Evolutionary conservation across 2,329 filamentous ascomycete genomes (phyloP), one percentile per base, ranked within the genome.

Genomic region (Sordariomycetes sp.): DNA sequence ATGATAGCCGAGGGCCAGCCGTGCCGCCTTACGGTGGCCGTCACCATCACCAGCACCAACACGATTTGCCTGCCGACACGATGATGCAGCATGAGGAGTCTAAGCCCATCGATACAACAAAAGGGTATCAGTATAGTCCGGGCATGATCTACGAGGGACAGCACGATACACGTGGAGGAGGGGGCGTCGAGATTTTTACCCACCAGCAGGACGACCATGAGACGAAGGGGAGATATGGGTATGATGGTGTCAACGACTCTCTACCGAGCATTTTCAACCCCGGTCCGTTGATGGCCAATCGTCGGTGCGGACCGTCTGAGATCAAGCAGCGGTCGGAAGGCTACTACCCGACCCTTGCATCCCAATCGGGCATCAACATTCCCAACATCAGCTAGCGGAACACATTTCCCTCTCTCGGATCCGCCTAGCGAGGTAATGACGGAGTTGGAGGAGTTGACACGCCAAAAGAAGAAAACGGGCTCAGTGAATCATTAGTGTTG

Each of bases 101-200:
- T 22, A 81, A 82, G 65, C 66, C 72, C 2, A 75, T 82, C 50
- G 71, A 75, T 0, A 73, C 69, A 14, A 67, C 73, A 16, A 81
- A 80, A 61, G 75, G 74, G 0, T 83, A 83, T 60, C 76, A 80
- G 59, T 83, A 83, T 63, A 83, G 78, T 61, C 77, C 78, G 0
- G 70, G 71, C 0, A 63, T 77, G 2, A 74, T 81, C 54, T 82
- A 80, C 62, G 78, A 82, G 54, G 69, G 68, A 22, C 70, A 74
- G 3, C 67, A 71, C 32, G 76, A 80, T 54, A 67, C 73, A 1
- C 69, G 73, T 43, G 10, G 16, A n/a, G n/a, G n/a, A n/a, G 66
- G 72, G 20, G 66, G 73, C 25, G 74, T 82, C 22, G 79, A 82
- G 59, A 71, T 82, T 66, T 83, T 79, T 63, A 69, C 71, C 65